These are phyloP conservation scores for Penicillium roqueforti DNA, from an alignment of 495 filamentous ascomycete genomes.

Conservation along the genomic window DNA sequence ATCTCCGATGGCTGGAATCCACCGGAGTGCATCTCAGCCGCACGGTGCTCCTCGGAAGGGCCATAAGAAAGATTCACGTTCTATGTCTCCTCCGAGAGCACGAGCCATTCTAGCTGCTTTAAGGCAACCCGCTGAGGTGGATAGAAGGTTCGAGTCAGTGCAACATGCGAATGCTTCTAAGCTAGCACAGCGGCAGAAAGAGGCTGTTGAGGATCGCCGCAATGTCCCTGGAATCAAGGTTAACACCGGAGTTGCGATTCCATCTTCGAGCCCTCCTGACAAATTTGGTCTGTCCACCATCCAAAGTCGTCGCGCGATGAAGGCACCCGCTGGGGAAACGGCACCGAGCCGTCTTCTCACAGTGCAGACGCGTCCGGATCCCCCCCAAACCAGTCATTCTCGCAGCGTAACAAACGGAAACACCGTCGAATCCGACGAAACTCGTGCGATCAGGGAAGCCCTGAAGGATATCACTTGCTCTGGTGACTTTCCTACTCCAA, in stretches of 20 bases:
- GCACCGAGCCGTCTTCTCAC: slow-evolving; percentile 24
- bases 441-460: slow-evolving; percentile 5
- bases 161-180: slow-evolving; percentile 8
- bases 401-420: slow-evolving; percentile 6
- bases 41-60: slow-evolving; percentile 26
- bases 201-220: slow-evolving; percentile 7
- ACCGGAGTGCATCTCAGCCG: slow-evolving; percentile 37
- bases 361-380: slow-evolving; percentile 24
- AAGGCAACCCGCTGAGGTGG: slow-evolving; percentile 19
- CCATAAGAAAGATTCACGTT: slow-evolving; percentile 32
- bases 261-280: slow-evolving; percentile 5
- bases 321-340: slow-evolving; percentile 17
- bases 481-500: slow-evolving; percentile 30
- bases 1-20: slow-evolving; percentile 25
- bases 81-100: slow-evolving; percentile 40
- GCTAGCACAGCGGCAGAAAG: not conserved
- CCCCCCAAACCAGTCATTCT: slow-evolving; percentile 4
- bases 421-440: slow-evolving; percentile 10
- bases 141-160: slow-evolving; percentile 7
- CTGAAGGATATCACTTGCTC: slow-evolving; percentile 9
- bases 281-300: slow-evolving; percentile 22
- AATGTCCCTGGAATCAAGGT: slow-evolving; percentile 20
- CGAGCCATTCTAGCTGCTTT: slow-evolving; percentile 37
- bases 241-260: slow-evolving; percentile 8
- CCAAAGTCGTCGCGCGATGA: slow-evolving; percentile 36